A percentile compares a stretch with the other conserved stretches of the same genome.
These are phyloP conservation scores for Domatiomyces globalis DNA, from an alignment of 2,329 filamentous ascomycete species.

Conservation along the genomic window DNA sequence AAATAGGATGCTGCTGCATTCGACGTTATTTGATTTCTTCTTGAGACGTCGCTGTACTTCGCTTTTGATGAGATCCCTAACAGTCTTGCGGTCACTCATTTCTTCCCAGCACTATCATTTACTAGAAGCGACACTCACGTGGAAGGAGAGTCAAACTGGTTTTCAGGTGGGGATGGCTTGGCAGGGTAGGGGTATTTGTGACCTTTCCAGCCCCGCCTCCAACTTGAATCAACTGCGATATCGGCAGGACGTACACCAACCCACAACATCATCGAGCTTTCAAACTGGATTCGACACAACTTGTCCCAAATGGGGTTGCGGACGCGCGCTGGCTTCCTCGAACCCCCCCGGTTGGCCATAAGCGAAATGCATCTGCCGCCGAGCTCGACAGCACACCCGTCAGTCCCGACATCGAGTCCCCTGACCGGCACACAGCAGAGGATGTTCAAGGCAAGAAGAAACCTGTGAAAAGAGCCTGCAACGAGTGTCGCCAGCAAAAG, in stretches of 20 bases:
- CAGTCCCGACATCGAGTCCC: slow-evolving; percentile 22
- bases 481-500: slow-evolving; percentile 57
- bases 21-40: slow-evolving; percentile 1
- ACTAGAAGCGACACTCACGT: not conserved
- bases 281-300: slow-evolving; percentile 15
- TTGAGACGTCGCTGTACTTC: not conserved
- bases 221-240: slow-evolving; percentile 8
- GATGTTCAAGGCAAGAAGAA: slow-evolving; percentile 30
- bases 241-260: slow-evolving; percentile 7
- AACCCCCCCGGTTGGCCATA: slow-evolving; percentile 21
- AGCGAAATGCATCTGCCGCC: slow-evolving; percentile 30
- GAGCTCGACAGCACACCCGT: slow-evolving; percentile 35
- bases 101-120: not conserved
- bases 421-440: slow-evolving; percentile 27
- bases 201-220: not conserved
- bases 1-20: slow-evolving; percentile 4
- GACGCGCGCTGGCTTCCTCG: not conserved
- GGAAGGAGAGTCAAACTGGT: not conserved
- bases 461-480: slow-evolving; percentile 50
- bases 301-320: not conserved
- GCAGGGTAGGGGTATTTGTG: not conserved
- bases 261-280: slow-evolving; percentile 8
- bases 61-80: not conserved
- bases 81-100: not conserved
- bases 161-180: not conserved